Base-by-base conservation (phyloP, 2,329 filamentous ascomycete species). In the Thelonectria discophora region DNA sequence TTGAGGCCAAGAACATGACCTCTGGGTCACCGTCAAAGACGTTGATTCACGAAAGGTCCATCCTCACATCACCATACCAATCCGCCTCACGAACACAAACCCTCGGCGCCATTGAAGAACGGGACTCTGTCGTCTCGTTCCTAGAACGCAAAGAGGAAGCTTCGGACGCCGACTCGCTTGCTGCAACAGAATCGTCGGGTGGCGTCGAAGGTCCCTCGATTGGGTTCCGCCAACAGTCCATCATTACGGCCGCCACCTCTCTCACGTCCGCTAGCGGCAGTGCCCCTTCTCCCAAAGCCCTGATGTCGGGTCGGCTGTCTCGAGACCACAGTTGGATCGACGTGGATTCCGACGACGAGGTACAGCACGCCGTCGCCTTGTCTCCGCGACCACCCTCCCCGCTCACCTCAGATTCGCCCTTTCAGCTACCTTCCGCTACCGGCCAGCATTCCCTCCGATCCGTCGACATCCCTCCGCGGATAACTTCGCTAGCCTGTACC, bases 1-100 rank as follows among this genome's bases (percentile, higher is more conserved):
- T 86, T 58, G 74, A 74, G 24, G 78, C 82, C 13, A 83, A 76
- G 69, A 81, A 80, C 59, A 81, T 86, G 79, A 84, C 84, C 6
- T 80, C 84, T 20, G 84, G 84, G 9, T 69, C 76, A 9, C 84
- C 85, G 1, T 72, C 74, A 11, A 73, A 72, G 37, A 70, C 73
- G 3, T 69, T 82, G 15, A 75, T 76, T 5, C 70, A 69, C 15
- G 72, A 30, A 58, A 24, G 21, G 21, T 24, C 21, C 21, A 24
- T 68, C 4, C 58, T 62, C 6, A 67, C 68, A 24, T 72, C 72
- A 1, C 70, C 74, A 5, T 75, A 74, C 30, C 71, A 70, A n/a
- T 66, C 72, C 3, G 70, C 72, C 1, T 75, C 75, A 3, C 58
- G 72, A 42, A 69, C 75, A 6, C 72, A 72, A 37, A 68, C 72